Conservation (phyloP, 192 early-diverging fungal genomes). For the Podila minutissima region DNA sequence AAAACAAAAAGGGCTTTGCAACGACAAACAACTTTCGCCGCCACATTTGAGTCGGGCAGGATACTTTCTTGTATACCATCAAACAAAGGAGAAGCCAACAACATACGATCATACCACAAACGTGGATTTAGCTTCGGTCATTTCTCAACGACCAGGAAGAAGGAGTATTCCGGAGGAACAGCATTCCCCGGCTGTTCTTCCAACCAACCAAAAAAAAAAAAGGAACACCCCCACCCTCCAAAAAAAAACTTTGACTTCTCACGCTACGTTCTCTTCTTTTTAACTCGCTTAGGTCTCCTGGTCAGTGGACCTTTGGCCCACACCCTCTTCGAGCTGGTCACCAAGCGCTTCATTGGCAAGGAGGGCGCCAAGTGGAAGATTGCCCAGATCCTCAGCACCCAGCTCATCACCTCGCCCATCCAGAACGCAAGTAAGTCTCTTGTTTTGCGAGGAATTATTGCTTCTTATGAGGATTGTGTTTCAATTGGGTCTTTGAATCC, state of each 20-base stretch:
- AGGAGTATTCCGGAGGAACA: too few relatives aligned
- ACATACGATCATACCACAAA: too few relatives aligned
- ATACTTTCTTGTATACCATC: too few relatives aligned
- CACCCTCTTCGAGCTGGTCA: conserved; percentile 78
- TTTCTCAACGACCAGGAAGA: too few relatives aligned
- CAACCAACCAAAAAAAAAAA: too few relatives aligned
- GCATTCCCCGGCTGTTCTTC: too few relatives aligned
- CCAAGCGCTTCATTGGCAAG: conserved; percentile 77
- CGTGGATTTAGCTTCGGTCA: too few relatives aligned
- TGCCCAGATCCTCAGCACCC: conserved; percentile 76
- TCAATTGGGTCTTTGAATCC: too few relatives aligned
- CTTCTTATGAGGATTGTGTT: neutral
- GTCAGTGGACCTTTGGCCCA: conserved; percentile 88
- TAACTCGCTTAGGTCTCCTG: conserved; percentile 63
- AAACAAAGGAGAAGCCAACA: too few relatives aligned
- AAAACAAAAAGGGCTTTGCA: too few relatives aligned
- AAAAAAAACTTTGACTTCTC: neutral
- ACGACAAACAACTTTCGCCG: too few relatives aligned
- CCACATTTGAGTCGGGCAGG: too few relatives aligned
- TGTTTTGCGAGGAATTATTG: neutral
- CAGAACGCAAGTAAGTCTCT: conserved; percentile 76
- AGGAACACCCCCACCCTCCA: neutral
- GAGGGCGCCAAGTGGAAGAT: conserved; percentile 72
- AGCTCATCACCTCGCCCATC: conserved; percentile 86
- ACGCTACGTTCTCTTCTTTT: neutral